Percentiles rank a stretch among this genome's conserved stretches.
Conservation (phyloP, 2,329 filamentous ascomycete species). For the Pseudogymnoascus sp. region DNA sequence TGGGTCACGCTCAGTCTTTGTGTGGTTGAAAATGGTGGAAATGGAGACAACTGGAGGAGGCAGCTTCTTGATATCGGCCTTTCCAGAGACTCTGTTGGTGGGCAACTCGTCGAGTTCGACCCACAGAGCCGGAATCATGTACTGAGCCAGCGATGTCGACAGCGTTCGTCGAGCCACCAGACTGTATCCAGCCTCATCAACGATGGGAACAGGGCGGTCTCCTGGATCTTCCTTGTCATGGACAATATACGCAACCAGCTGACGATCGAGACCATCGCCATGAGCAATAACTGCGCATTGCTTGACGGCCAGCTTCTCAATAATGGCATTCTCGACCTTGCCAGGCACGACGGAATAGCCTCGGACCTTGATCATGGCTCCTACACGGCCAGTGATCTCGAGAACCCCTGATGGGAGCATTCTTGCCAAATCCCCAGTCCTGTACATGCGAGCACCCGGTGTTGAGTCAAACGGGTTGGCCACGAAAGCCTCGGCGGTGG, state of each 20-base stretch:
- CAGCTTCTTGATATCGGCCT: constrained; percentile 65
- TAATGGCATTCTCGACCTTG: constrained; percentile 64
- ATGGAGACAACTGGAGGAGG: constrained; percentile 55
- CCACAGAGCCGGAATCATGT: constrained; percentile 78
- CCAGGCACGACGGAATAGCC: constrained; percentile 83
- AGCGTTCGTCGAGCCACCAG: constrained; percentile 60
- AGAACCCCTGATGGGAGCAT: constrained; percentile 74
- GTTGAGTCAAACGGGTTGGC: constrained; percentile 55
- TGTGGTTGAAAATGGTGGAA: constrained; percentile 29
- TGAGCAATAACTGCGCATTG: constrained; percentile 67
- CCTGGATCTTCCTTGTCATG: constrained; percentile 52
- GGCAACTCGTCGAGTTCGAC: constrained; percentile 64
- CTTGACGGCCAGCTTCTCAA: constrained; percentile 61
- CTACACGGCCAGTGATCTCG: constrained; percentile 76
- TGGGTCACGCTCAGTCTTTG: constrained; percentile 48
- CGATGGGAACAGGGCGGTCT: constrained; percentile 54
- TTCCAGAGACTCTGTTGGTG: constrained; percentile 72
- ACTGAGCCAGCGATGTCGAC: constrained; percentile 62
- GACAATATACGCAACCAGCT: constrained; percentile 71
- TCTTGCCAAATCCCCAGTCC: constrained; percentile 80
- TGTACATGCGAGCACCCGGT: constrained; percentile 62
- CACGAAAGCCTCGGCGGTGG: constrained; percentile 65
- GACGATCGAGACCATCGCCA: constrained; percentile 67
- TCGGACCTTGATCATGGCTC: constrained; percentile 84
- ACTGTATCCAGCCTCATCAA: constrained; percentile 66